phyloP scores from a whole-genome alignment of 106 monocot species.

The Agapanthus africanus region DNA sequence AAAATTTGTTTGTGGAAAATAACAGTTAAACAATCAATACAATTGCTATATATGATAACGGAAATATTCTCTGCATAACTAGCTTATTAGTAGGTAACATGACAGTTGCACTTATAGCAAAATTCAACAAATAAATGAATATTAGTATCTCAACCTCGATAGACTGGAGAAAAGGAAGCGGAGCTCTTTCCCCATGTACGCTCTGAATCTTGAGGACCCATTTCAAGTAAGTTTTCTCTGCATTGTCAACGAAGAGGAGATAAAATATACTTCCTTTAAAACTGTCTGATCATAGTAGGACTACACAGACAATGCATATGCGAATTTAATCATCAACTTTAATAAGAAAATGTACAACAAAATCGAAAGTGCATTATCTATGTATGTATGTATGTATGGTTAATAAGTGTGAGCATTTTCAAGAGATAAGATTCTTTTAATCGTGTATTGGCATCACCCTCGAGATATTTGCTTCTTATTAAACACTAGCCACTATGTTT shows the following conservation, averaged over 20 bases:
- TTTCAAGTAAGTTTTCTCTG: slow-evolving; percentile 55
- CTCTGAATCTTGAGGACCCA: slow-evolving; percentile 78
- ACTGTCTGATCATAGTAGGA: not conserved
- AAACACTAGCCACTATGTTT: not conserved
- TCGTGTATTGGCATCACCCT: not conserved
- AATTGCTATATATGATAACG: not conserved
- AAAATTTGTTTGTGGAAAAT: not conserved
- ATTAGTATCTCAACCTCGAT: slow-evolving; percentile 51
- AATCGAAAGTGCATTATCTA: not conserved
- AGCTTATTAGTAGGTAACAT: not conserved
- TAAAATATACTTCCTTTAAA: not conserved
- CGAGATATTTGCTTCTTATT: not conserved
- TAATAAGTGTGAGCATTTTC: not conserved
- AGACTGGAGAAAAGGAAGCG: slow-evolving; percentile 74
- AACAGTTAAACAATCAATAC: not conserved
- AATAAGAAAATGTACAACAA: not conserved
- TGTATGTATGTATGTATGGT: too few species aligned
- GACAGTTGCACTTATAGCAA: not conserved
- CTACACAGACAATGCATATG: not conserved
- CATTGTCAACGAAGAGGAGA: not conserved
- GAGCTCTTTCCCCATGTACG: slow-evolving; percentile 66
- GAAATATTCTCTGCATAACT: not conserved
- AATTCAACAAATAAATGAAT: not conserved
- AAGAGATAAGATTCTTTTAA: not conserved
- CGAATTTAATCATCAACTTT: not conserved